Evolutionary conservation across 2,329 filamentous ascomycete genomes (phyloP).

Genomic region (Cadophora malorum): DNA sequence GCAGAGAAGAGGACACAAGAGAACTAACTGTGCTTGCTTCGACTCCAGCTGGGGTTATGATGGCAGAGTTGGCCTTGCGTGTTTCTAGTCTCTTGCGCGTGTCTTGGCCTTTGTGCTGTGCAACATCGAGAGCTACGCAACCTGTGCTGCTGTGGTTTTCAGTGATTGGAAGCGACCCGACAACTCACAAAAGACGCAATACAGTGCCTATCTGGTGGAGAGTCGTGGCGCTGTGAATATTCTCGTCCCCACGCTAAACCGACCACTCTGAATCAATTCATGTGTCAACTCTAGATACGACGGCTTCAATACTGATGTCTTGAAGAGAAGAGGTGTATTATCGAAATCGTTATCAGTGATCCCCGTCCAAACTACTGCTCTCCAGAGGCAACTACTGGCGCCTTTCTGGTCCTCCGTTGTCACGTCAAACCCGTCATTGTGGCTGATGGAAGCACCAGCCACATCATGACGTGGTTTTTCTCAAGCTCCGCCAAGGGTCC

Average conservation of each 20-base stretch:
- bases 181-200: constrained; percentile 13
- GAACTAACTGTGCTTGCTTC: neutral
- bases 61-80: constrained; percentile 11
- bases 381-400: neutral
- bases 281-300: neutral
- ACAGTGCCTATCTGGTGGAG: too few relatives aligned
- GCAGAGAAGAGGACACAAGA: neutral
- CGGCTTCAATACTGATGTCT: neutral
- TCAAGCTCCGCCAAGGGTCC: neutral
- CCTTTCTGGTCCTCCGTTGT: neutral
- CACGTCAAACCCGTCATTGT: constrained; percentile 3
- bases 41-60: too few relatives aligned
- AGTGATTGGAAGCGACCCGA: constrained; percentile 24
- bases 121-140: neutral
- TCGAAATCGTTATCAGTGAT: neutral
- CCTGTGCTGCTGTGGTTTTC: constrained; percentile 13
- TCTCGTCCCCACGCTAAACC: constrained; percentile 6
- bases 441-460: neutral
- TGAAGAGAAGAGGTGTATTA: neutral
- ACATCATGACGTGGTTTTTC: constrained; percentile 6
- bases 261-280: neutral
- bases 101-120: constrained; percentile 23
- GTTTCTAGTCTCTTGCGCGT: constrained; percentile 15
- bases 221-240: neutral
- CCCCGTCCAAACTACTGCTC: neutral